phyloP scores from a whole-genome alignment of 768 basidiomycete genomes.

The Leccinum obscurum region DNA sequence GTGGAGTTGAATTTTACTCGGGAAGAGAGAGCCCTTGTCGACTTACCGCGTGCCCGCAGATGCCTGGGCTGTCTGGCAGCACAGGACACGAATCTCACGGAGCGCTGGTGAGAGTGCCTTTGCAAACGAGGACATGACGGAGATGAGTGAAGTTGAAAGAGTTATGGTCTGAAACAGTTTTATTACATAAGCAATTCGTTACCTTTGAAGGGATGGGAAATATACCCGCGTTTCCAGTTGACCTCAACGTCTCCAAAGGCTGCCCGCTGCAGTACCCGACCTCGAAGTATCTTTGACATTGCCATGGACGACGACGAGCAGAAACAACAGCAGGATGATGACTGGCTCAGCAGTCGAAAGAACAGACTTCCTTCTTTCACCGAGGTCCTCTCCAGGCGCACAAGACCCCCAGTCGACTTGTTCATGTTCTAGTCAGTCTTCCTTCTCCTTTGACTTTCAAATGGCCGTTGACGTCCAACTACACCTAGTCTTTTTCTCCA shows the following conservation, averaged over 20 bases:
- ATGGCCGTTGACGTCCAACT: constrained; percentile 8
- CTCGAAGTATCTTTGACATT: constrained; percentile 3
- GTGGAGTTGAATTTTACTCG: constrained; percentile 1
- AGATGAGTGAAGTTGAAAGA: constrained; percentile 21
- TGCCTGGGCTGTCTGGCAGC: constrained; percentile 72
- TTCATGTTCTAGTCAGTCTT: constrained; percentile 96
- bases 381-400: constrained; percentile 89
- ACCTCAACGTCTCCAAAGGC: constrained; percentile 14
- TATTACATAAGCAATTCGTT: constrained; percentile 31
- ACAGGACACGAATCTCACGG: constrained; percentile 77
- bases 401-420: constrained; percentile 92
- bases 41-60: constrained; percentile 79
- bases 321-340: constrained; percentile 62
- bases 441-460: not conserved
- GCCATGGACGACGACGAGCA: constrained; percentile 61
- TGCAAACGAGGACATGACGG: constrained; percentile 60
- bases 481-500: constrained; percentile 83
- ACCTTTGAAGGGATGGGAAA: constrained; percentile 7
- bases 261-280: constrained; percentile 19
- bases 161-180: not conserved
- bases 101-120: constrained; percentile 76
- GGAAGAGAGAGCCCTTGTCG: constrained; percentile 6
- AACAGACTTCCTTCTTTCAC: constrained; percentile 84
- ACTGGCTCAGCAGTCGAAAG: constrained; percentile 69
- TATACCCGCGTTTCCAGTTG: constrained; percentile 19